Base-by-base conservation (phyloP, 768 basidiomycete species). In the Trametes gibbosa region DNA sequence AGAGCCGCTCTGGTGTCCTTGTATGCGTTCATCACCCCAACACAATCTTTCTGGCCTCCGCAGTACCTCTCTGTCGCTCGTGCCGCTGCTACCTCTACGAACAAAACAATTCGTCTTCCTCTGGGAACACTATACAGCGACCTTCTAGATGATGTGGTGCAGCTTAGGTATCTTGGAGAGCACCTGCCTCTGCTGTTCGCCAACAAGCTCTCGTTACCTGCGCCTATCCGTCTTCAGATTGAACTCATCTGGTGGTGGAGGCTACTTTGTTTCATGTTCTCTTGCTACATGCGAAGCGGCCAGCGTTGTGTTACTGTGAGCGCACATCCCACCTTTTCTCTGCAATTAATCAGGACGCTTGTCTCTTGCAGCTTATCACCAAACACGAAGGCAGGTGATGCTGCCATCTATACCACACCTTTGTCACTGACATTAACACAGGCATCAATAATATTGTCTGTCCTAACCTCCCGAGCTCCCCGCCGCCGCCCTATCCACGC, bases 1-100 rank as follows among this genome's bases (percentile, higher is more conserved):
- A 53, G 61, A 14, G 29, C 27, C 4, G 29, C 54, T 16, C 46
- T 66, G 3, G 23, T 37, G 47, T 50, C 62, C 4, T 24, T 66
- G 35, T 55, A 59, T 34, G 34, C 52, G 21, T 25, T 63, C 40
- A 42, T 66, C 41, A 54, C 62, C 1, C 65, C 65, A 10, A 66
- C 62, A 9, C 56, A 61, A 35, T 66, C 65, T 13, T 40, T 62
- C 34, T 66, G 65, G 65, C 62, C 65, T 13, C 16, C 53, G 1
- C n/a, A 35, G 4, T 66, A 63, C 45, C 42, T 59, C 19, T 37
- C 24, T 1, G 25, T 58, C 5, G 62, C 62, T 19, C 57, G 56
- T 8, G 43, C 43, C 8, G 43, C 50, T 0, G 56, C 58, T 2
- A 25, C 32, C 8, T 45, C 46, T 23, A n/a, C 13, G 5, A 9